These are phyloP conservation scores for Plantago elongata DNA, from an alignment of 257 asterid species.

Conservation along the genomic window DNA sequence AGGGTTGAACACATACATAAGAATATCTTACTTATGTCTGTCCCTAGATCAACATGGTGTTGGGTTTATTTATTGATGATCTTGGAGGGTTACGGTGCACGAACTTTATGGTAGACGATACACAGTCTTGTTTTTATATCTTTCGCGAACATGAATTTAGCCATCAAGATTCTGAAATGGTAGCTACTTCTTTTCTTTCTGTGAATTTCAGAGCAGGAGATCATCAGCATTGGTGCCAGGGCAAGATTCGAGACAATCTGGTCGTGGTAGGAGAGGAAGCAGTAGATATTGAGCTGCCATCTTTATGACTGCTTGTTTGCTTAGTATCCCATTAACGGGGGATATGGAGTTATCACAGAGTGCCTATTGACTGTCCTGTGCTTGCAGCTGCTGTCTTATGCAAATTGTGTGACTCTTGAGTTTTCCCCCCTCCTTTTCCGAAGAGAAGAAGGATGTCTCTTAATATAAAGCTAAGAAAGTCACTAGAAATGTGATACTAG, in stretches of 20 bases:
- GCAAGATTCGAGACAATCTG: conserved; percentile 30
- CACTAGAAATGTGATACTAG: conserved; percentile 1
- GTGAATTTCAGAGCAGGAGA: conserved; percentile 41
- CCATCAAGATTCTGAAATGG: not conserved
- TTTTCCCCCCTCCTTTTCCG: too few species aligned
- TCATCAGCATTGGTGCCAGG: conserved; percentile 20
- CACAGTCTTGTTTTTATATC: not conserved
- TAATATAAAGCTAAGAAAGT: conserved; percentile 5
- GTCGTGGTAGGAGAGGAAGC: conserved; percentile 64
- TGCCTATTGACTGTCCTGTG: too few species aligned
- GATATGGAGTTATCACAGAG: not conserved
- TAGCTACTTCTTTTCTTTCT: not conserved
- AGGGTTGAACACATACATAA: too few species aligned
- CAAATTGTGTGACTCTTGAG: not conserved
- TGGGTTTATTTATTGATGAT: not conserved
- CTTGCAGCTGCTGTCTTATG: too few species aligned
- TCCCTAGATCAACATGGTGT: not conserved
- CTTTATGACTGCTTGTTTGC: not conserved
- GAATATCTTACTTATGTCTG: not conserved
- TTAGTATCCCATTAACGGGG: conserved; percentile 3
- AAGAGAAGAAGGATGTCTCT: not conserved
- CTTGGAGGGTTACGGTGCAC: not conserved
- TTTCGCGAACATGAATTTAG: not conserved
- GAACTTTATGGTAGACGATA: not conserved
- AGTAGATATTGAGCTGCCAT: conserved; percentile 40